Base-by-base conservation (phyloP, 2,329 filamentous ascomycete genomes). In the Neofusicoccum ribis region DNA sequence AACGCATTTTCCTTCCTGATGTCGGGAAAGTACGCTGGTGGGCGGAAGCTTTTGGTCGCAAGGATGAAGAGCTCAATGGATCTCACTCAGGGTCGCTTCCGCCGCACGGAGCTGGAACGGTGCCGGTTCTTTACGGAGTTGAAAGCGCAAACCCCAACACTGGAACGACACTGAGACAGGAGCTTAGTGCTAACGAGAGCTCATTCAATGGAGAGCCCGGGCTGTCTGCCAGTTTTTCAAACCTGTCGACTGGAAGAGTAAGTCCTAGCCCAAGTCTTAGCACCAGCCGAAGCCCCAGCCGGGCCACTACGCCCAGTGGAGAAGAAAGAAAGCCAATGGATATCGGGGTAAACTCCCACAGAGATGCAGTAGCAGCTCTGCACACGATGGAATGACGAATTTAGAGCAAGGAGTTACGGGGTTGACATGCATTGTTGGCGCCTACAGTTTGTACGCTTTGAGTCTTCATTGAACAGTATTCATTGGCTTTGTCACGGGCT, bases 21-120 rank as follows among this genome's bases (percentile, higher is more conserved):
- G 81, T 90, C 1, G 86, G 86, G 12, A 89, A 96, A 67, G 86
- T 95, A n/a, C 86, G 92, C 67, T 99, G 95, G 95, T 99, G 95
- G 95, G 85, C 89, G 69, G 91, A 95, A 72, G 80, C 90, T 1
- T 99, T 97, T 78, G 92, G 92, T 52, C 87, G 93, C 37, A 89
- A 89, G 2, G 92, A 97, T 70, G 87, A 90, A 63, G 95, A 99
- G 75, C 98, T 99, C 94, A 99, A 99, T 71, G 87, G 86, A n/a
- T 9, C 56, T n/a, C 20, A 41, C 15, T 36, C 20, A 56, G 72
- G 72, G 15, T 71, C 72, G 8, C 72, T 75, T 54, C 66, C 70
- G 17, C 70, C 71, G 14, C 60, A 61, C 8, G 58, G 64, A 72
- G 34, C 65, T 17, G 67, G 73, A n/a, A 58, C 52, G 6, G 75